Evolutionary conservation across 768 basidiomycete genomes (phyloP).

Genomic region (Russula olivacea): DNA sequence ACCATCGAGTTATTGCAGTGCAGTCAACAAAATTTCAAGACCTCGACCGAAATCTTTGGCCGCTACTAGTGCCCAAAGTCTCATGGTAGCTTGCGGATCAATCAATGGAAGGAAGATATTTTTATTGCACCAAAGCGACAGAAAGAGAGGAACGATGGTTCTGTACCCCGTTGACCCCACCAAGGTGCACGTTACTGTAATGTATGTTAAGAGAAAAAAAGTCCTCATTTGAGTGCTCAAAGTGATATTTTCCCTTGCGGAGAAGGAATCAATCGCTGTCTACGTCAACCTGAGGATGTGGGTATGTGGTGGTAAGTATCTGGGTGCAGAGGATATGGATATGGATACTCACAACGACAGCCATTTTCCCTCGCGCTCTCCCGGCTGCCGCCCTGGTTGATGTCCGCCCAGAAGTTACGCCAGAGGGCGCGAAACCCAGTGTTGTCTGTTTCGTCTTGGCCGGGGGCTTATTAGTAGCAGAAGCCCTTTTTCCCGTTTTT

Average conservation of each 20-base stretch:
- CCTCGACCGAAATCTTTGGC: too few relatives aligned
- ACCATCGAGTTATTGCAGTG: too few relatives aligned
- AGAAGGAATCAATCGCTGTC: slow-evolving; percentile 24
- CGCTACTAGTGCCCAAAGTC: too few relatives aligned
- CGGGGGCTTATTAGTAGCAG: slow-evolving; percentile 44
- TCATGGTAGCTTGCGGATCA: too few relatives aligned
- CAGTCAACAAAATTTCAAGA: too few relatives aligned
- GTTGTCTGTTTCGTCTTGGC: slow-evolving; percentile 45
- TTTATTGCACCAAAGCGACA: background rate
- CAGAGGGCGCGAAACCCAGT: slow-evolving; percentile 52
- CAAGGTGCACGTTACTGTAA: background rate
- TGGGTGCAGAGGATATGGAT: background rate
- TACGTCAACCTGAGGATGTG: slow-evolving; percentile 22
- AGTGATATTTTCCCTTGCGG: background rate
- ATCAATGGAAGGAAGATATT: background rate
- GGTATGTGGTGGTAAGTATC: background rate
- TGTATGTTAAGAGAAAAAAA: background rate
- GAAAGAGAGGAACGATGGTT: background rate
- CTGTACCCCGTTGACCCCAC: background rate
- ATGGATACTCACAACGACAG: slow-evolving; percentile 36
- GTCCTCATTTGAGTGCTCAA: background rate
- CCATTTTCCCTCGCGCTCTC: slow-evolving; percentile 58
- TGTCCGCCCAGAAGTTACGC: slow-evolving; percentile 37
- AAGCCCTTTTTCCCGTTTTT: slow-evolving; percentile 44
- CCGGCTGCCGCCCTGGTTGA: slow-evolving; percentile 65